phyloP scores from a whole-genome alignment of 2,329 filamentous ascomycete genomes.

The Lithohypha guttulata region DNA sequence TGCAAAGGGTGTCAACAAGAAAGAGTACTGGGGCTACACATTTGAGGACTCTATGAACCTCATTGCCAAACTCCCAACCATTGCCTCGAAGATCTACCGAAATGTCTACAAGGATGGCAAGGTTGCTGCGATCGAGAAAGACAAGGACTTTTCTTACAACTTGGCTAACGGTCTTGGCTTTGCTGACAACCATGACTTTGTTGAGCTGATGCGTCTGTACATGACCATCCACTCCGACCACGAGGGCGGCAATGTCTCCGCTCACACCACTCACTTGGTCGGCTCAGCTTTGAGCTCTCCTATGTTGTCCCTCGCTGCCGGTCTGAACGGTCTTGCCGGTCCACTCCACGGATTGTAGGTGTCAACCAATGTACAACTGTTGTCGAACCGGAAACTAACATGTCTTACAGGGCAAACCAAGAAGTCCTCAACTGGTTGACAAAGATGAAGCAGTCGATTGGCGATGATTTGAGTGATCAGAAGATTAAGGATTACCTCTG shows the following conservation, averaged over 20 bases:
- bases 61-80: slow-evolving; percentile 98
- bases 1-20: slow-evolving; percentile 98
- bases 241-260: slow-evolving; percentile 97
- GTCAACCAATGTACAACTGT: no score
- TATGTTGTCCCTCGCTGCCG: slow-evolving; percentile 90
- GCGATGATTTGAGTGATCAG: slow-evolving; percentile 90
- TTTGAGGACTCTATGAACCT: slow-evolving; percentile 99
- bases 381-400: slow-evolving; percentile 17
- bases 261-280: slow-evolving; percentile 97
- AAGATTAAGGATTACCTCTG: slow-evolving; percentile 98
- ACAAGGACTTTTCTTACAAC: slow-evolving; percentile 99
- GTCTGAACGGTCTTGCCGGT: slow-evolving; percentile 94
- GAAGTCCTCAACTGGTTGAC: slow-evolving; percentile 98
- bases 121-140: slow-evolving; percentile 89
- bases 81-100: slow-evolving; percentile 97
- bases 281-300: slow-evolving; percentile 93
- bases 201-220: slow-evolving; percentile 98
- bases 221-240: slow-evolving; percentile 99
- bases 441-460: slow-evolving; percentile 94
- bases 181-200: slow-evolving; percentile 85
- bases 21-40: slow-evolving; percentile 98
- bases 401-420: slow-evolving; percentile 64
- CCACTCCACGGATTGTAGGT: slow-evolving; percentile 81
- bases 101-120: slow-evolving; percentile 99
- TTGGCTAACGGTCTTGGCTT: slow-evolving; percentile 99